These are phyloP conservation scores for Diaporthe ilicicola DNA, from an alignment of 2,329 filamentous ascomycete genomes.

Conservation along the genomic window DNA sequence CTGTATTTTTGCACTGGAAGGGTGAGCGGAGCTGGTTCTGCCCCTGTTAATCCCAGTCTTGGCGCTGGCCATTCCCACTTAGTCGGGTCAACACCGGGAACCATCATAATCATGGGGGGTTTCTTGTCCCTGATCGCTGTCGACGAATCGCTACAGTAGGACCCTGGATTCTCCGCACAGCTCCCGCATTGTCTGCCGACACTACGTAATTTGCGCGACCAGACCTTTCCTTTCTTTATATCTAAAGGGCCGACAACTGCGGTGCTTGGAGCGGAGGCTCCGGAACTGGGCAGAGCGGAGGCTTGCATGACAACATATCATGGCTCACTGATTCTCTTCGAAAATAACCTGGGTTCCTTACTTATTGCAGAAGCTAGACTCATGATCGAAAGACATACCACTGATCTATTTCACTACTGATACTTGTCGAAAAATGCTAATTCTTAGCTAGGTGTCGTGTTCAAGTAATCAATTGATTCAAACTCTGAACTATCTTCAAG, in stretches of 20 bases:
- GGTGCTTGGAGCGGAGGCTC: background rate
- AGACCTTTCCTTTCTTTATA: background rate
- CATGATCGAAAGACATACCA: no score
- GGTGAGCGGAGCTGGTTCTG: background rate
- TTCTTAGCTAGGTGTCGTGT: background rate
- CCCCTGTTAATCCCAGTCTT: conserved; percentile 2
- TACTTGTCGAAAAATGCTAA: background rate
- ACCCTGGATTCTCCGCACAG: background rate
- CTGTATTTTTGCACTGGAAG: background rate
- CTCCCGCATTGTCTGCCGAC: background rate
- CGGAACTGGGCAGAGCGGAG: background rate
- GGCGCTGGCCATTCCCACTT: conserved; percentile 4
- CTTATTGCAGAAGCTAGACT: background rate
- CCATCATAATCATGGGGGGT: background rate
- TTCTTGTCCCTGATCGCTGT: background rate
- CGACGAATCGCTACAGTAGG: background rate
- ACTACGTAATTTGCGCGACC: background rate
- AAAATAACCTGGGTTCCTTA: rapidly evolving
- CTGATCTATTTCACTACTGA: no score
- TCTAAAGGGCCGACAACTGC: background rate
- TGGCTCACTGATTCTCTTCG: rapidly evolving
- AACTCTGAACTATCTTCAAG: background rate
- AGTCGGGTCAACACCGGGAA: background rate
- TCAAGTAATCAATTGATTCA: background rate
- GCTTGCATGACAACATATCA: background rate